Evolutionary conservation across 257 asterid genomes (phyloP), one percentile per base, ranked within the genome.

Genomic region (Jaltomata sinuosa): DNA sequence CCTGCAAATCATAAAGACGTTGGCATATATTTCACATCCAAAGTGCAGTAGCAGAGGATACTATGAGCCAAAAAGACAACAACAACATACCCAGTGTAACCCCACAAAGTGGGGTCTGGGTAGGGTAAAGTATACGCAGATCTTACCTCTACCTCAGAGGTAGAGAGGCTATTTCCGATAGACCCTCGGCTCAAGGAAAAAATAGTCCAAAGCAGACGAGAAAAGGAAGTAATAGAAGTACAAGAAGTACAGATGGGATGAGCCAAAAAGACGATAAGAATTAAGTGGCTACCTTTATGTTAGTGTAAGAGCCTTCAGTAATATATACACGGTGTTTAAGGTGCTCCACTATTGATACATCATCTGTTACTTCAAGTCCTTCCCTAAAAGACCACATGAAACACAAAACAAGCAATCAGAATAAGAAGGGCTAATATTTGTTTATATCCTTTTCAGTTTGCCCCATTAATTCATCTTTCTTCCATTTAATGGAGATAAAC

Each of bases 341-440:
- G 90, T 93, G 91, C 93, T 97, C 98, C 83, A 97, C 98, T 2
- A 97, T 95, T 31, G 99, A 97, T 67, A 97, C 99, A 87, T 97
- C 99, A 84, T 97, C 99, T 1, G 99, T 95, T 22, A 97, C 99
- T 93, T 97, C 99, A 65, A 97, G 97, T 31, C 95, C 94, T 87
- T 93, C 98, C 91, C 99, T 97, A 93, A 67, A 86, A 47, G 53
- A 81, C 81, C 81, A 47, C 61, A 76, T 76, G 71, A 25, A 69
- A 53, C 80, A 79, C 11, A 40, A 68, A 62, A 62, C 53, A 45
- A 29, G 36, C 25, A 18, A 52, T 5, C 45, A 55, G 65, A 22
- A 55, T 12, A 31, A 19, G 16, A 18, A 76, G 74, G 81, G 81
- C 59, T 14, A 14, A 34, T 68, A 34, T 8, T 68, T 68, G 77